A percentile compares a stretch with the other conserved stretches of the same genome.
phyloP scores from a whole-genome alignment of 352 stramenopile genomes.

The Globisporangium spinosum region DNA sequence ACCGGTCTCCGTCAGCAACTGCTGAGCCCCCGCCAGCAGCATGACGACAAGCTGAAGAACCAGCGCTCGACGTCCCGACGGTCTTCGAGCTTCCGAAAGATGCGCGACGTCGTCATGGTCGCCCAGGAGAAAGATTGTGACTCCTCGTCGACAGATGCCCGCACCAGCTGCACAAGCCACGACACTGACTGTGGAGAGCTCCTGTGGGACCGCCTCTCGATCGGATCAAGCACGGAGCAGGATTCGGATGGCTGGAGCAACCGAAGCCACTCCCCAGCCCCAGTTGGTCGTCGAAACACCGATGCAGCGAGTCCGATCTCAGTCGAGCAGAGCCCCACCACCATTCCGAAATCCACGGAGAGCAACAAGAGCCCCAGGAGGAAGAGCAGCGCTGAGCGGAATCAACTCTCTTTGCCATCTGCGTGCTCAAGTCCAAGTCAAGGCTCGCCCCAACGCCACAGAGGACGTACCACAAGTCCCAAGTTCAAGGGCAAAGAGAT shows the following conservation, averaged over 20 bases:
- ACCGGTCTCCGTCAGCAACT: constrained; percentile 4
- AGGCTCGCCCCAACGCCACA: neutral
- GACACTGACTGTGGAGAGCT: constrained; percentile 22
- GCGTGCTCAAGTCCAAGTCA: neutral
- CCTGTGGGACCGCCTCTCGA: constrained; percentile 45
- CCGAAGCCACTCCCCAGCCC: constrained; percentile 18
- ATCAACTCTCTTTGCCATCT: neutral
- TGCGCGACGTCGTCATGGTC: constrained; percentile 2
- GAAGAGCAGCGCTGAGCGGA: neutral
- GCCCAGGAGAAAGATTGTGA: constrained; percentile 24
- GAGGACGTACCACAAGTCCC: constrained; percentile 11
- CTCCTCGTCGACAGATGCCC: constrained; percentile 27
- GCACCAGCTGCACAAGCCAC: constrained; percentile 44
- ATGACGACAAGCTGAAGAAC: neutral
- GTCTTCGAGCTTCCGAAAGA: constrained; percentile 11
- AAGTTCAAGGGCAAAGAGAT: constrained; percentile 5
- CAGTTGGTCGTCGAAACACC: constrained; percentile 1
- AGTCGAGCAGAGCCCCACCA: neutral
- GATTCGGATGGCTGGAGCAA: constrained; percentile 22
- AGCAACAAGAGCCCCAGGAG: constrained; percentile 14
- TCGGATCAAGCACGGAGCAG: constrained; percentile 30
- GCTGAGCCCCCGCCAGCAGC: neutral
- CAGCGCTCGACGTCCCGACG: constrained; percentile 4
- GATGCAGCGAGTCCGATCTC: neutral
- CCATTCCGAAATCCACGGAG: neutral